phyloP scores from a whole-genome alignment of 2,329 filamentous ascomycete genomes.

The Fusarium caatingaense region DNA sequence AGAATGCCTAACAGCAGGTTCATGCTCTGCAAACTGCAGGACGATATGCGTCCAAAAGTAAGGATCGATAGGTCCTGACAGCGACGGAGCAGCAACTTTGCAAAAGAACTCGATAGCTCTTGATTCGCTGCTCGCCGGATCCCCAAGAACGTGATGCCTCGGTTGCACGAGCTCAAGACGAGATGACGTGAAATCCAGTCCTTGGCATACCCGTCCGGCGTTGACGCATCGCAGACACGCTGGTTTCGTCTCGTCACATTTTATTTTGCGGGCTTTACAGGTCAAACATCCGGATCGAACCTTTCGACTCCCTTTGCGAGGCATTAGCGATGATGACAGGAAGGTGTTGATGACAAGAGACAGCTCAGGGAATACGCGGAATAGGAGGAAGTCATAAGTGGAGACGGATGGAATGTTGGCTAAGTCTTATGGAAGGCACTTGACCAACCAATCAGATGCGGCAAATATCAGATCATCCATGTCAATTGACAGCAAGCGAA shows the following conservation, averaged over 20 bases:
- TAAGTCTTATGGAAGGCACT: not conserved
- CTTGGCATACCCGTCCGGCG: constrained; percentile 2
- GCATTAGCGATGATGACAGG: not conserved
- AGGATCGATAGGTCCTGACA: constrained; percentile 30
- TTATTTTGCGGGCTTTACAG: constrained; percentile 19
- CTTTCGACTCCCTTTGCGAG: constrained; percentile 20
- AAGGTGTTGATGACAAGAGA: not conserved
- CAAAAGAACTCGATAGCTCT: constrained; percentile 29
- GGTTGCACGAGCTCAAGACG: constrained; percentile 10
- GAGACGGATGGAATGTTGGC: not conserved
- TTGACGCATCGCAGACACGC: constrained; percentile 12
- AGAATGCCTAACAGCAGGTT: constrained; percentile 29
- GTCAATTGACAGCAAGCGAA: too few relatives aligned
- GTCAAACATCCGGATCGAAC: constrained; percentile 17
- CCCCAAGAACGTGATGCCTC: not conserved
- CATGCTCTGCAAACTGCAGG: constrained; percentile 29
- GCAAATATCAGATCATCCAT: not conserved
- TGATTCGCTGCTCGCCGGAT: not conserved
- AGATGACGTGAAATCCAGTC: not conserved
- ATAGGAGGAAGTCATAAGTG: not conserved
- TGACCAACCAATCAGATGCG: not conserved
- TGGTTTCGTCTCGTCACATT: constrained; percentile 18
- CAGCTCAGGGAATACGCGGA: not conserved
- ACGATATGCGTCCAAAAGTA: constrained; percentile 38
- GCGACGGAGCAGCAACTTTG: constrained; percentile 20